Evolutionary conservation across 495 filamentous ascomycete species (phyloP).

Genomic region (Lasiosphaeria miniovina): DNA sequence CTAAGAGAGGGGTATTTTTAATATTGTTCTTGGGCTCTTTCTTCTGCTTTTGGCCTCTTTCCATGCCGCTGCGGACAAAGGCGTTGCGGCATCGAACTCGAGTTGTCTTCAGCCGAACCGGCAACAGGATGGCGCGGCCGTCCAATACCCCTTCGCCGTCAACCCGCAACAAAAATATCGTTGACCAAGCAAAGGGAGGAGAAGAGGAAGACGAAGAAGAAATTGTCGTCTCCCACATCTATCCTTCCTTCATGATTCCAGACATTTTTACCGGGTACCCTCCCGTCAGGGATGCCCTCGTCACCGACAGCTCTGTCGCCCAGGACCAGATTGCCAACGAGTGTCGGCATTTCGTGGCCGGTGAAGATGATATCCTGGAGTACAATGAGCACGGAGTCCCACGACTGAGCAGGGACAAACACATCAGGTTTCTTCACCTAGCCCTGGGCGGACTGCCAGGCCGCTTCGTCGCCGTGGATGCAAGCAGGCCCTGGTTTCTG

Average conservation of each 20-base stretch:
- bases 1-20: not conserved
- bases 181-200: slow-evolving; percentile 6
- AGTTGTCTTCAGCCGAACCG: slow-evolving; percentile 11
- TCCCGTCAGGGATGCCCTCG: slow-evolving; percentile 62
- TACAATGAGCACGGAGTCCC: slow-evolving; percentile 73
- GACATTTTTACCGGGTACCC: slow-evolving; percentile 62
- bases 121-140: not conserved
- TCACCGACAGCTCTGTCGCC: slow-evolving; percentile 62
- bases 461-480: slow-evolving; percentile 67
- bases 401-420: slow-evolving; percentile 62
- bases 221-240: slow-evolving; percentile 2
- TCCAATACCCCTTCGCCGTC: not conserved
- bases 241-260: slow-evolving; percentile 47
- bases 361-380: slow-evolving; percentile 35
- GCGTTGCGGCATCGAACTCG: slow-evolving; percentile 16
- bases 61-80: slow-evolving; percentile 20
- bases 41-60: not conserved
- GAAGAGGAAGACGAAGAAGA: slow-evolving; percentile 26
- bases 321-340: slow-evolving; percentile 65
- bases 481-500: slow-evolving; percentile 84
- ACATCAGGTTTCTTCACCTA: slow-evolving; percentile 72
- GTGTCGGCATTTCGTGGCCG: slow-evolving; percentile 68
- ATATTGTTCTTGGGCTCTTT: not conserved
- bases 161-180: slow-evolving; percentile 3
- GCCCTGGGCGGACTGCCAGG: slow-evolving; percentile 62